Evolutionary conservation across 805 yeast genomes (phyloP).

Genomic region (Pichia rugopelliculosa): DNA sequence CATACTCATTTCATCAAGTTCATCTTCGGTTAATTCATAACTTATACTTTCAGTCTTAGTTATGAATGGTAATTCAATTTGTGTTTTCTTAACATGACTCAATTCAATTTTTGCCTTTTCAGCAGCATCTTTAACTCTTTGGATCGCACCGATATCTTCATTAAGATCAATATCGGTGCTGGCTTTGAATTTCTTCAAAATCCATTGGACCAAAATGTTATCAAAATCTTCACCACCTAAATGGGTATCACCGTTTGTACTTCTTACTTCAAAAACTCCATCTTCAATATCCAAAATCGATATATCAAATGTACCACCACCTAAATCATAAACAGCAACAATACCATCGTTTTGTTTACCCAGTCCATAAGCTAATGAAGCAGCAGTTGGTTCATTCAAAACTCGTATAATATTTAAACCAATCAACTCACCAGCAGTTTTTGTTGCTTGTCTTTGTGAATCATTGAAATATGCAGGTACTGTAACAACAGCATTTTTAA

Average conservation of each 20-base stretch:
- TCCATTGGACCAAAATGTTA: constrained; percentile 71
- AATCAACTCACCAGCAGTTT: constrained; percentile 91
- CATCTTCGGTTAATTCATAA: constrained; percentile 40
- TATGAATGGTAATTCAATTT: constrained; percentile 75
- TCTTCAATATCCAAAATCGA: constrained; percentile 92
- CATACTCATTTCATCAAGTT: constrained; percentile 40
- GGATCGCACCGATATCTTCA: constrained; percentile 69
- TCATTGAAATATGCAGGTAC: constrained; percentile 88
- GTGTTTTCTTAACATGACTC: constrained; percentile 65
- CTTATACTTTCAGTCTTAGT: constrained; percentile 41
- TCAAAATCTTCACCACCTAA: constrained; percentile 89
- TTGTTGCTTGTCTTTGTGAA: constrained; percentile 86
- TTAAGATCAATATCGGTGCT: constrained; percentile 56
- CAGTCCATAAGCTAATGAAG: constrained; percentile 88
- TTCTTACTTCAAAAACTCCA: constrained; percentile 93
- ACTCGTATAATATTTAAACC: constrained; percentile 84
- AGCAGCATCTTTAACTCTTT: constrained; percentile 81
- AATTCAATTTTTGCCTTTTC: constrained; percentile 87
- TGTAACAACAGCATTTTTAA: constrained; percentile 83
- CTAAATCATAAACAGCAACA: constrained; percentile 93
- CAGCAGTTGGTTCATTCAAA: constrained; percentile 85
- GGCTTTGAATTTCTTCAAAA: constrained; percentile 71
- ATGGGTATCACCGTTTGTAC: constrained; percentile 93
- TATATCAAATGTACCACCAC: constrained; percentile 97
- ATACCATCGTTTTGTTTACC: constrained; percentile 57